phyloP scores from a whole-genome alignment of 805 yeast species.

The Teunomyces funiuensis region DNA sequence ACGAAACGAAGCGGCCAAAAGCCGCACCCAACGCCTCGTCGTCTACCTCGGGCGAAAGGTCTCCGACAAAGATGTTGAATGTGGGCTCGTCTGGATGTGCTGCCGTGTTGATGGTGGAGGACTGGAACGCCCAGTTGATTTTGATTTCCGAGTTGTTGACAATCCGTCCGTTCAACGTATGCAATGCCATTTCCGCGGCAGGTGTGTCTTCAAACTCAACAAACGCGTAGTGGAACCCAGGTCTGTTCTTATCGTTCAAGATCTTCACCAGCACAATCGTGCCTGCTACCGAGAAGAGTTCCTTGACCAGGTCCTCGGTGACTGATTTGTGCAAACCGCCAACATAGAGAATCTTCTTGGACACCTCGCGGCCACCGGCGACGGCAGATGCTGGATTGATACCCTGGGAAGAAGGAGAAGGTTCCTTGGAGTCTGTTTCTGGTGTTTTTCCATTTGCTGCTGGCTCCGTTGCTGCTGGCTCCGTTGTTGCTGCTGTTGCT shows the following conservation, averaged over 20 bases:
- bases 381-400: conserved; percentile 62
- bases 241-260: conserved; percentile 70
- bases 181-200: conserved; percentile 63
- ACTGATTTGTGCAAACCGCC: conserved; percentile 69
- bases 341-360: conserved; percentile 71
- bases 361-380: conserved; percentile 80
- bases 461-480: background rate
- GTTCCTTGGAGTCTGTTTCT: background rate
- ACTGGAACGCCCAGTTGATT: conserved; percentile 83
- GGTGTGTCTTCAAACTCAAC: conserved; percentile 64
- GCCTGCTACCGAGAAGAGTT: conserved; percentile 62
- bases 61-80: conserved; percentile 83
- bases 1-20: conserved; percentile 57
- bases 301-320: conserved; percentile 60
- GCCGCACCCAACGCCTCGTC: conserved; percentile 66
- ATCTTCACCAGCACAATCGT: conserved; percentile 65
- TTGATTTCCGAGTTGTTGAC: conserved; percentile 57
- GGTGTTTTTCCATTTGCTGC: background rate
- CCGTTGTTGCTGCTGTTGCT: conserved; percentile 48
- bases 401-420: conserved; percentile 14
- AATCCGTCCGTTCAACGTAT: conserved; percentile 56
- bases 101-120: conserved; percentile 59
- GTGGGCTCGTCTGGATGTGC: conserved; percentile 43
- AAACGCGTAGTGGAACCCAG: conserved; percentile 79
- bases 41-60: conserved; percentile 75